Base-by-base conservation (phyloP, 441 rosid species). In the Aleurites moluccanus region DNA sequence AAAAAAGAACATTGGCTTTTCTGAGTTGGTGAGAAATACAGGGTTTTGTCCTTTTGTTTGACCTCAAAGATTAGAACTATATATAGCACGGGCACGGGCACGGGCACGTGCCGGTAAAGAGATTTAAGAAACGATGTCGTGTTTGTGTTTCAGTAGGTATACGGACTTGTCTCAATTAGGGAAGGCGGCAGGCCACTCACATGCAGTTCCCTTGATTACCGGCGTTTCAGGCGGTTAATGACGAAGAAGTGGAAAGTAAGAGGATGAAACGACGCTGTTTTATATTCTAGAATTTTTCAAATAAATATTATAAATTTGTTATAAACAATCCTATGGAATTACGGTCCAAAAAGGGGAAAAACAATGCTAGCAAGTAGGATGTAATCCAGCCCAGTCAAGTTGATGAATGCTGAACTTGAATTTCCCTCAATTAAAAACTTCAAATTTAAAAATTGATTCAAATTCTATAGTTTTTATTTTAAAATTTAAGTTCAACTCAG, bases 141-240 rank as follows among this genome's bases (percentile, higher is more conserved):
- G 3, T 61, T 18, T 3, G 15, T 14, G 66, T 27, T 21, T 2
- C 2, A 28, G 30, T 1, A 0, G 11, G n/a, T n/a, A 3, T 13
- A 9, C 13, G 13, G 27, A 2, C 11, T 0, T 21, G 28, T 6
- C 60, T 21, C 8, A 21, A 52, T 56, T 21, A 20, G 3, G 53
- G 42, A 35, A 21, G 74, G 2, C 28, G 38, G 64, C 64, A 21
- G 35, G 73, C 15, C 74, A 6, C 25, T 21, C 28, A 50, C 44
- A 15, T 42, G 7, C 1, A 6, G 53, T 9, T 9, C 2, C 52
- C 73, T 56, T 40, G 64, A 4, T 20, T 23, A 20, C 10, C 63
- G 73, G 63, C 73, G 63, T 15, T 71, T 6, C 27, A 14, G 67
- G 57, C 65, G 55, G 75, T 60, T 44, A 27, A 21, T 28, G 44